Percentiles rank a stretch among this genome's conserved stretches.
These are phyloP conservation scores for Elsinoe necatrix DNA, from an alignment of 2,329 filamentous ascomycete species.

Conservation along the genomic window DNA sequence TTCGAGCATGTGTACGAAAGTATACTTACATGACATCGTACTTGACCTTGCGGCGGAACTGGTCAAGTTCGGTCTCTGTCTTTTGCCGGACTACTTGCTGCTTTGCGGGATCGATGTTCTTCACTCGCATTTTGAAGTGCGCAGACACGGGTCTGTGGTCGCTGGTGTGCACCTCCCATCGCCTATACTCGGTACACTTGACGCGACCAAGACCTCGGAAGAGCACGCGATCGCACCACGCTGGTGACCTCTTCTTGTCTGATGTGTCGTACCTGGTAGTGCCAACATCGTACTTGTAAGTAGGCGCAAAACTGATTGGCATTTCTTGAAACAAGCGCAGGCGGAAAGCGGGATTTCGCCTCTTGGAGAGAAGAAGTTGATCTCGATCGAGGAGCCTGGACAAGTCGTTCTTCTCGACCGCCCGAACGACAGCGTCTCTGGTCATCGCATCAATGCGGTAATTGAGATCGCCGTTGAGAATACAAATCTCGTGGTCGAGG, in stretches of 20 bases:
- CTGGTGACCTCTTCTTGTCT: conserved; percentile 87
- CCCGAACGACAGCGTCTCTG: conserved; percentile 81
- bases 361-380: conserved; percentile 79
- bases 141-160: conserved; percentile 92
- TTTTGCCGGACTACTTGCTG: conserved; percentile 61
- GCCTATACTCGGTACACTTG: conserved; percentile 75
- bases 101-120: conserved; percentile 63
- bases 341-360: conserved; percentile 82
- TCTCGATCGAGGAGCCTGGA: conserved; percentile 83
- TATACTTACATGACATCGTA: conserved; percentile 66
- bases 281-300: conserved; percentile 97
- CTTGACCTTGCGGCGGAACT: conserved; percentile 59
- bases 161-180: conserved; percentile 83
- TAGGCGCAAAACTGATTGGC: conserved; percentile 85
- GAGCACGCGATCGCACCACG: conserved; percentile 94
- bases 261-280: conserved; percentile 82
- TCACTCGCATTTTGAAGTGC: conserved; percentile 71
- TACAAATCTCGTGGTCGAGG: conserved; percentile 93
- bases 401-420: conserved; percentile 72
- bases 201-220: conserved; percentile 74
- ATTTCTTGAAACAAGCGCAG: conserved; percentile 84
- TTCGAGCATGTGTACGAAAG: not conserved
- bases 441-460: conserved; percentile 98
- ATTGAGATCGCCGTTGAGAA: conserved; percentile 92
- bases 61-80: conserved; percentile 66